Evolutionary conservation across 495 filamentous ascomycete species (phyloP).

Genomic region (Penicillium coprophilum): DNA sequence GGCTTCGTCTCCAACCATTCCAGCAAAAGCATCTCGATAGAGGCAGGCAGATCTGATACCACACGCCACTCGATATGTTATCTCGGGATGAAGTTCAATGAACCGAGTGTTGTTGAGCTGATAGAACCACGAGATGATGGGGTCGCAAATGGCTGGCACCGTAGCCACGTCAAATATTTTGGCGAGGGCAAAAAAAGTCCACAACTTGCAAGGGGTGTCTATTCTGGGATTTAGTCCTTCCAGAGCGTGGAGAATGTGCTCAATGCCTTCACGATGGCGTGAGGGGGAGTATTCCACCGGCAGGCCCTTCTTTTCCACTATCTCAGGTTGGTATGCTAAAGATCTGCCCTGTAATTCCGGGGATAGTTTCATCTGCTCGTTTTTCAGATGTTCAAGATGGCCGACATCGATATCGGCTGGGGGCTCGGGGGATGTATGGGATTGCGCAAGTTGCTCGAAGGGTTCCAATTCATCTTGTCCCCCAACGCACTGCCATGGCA

Average conservation of each 20-base stretch:
- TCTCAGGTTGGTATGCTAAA: neutral
- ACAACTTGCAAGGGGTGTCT: slow-evolving; percentile 65
- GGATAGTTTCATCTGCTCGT: too few relatives aligned
- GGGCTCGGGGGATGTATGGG: neutral
- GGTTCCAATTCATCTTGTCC: slow-evolving; percentile 35
- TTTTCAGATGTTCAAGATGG: neutral
- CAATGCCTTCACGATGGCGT: slow-evolving; percentile 60
- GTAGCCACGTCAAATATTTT: slow-evolving; percentile 54
- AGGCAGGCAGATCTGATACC: slow-evolving; percentile 40
- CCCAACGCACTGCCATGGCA: slow-evolving; percentile 40
- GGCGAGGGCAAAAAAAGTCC: slow-evolving; percentile 60
- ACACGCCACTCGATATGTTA: slow-evolving; percentile 46
- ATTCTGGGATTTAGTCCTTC: slow-evolving; percentile 50
- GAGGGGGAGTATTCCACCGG: slow-evolving; percentile 57
- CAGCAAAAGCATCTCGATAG: slow-evolving; percentile 47
- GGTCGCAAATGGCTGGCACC: slow-evolving; percentile 31
- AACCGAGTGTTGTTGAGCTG: slow-evolving; percentile 42
- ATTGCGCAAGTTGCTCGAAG: neutral
- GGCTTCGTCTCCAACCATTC: slow-evolving; percentile 50
- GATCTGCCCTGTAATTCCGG: neutral
- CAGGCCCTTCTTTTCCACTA: slow-evolving; percentile 12
- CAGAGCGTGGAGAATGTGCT: slow-evolving; percentile 55
- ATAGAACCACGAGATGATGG: slow-evolving; percentile 50
- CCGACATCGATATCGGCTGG: neutral
- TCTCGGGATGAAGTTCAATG: slow-evolving; percentile 49